Evolutionary conservation across 805 yeast species (phyloP), one percentile per base, ranked within the genome.

Genomic region (Pichia paraexigua): DNA sequence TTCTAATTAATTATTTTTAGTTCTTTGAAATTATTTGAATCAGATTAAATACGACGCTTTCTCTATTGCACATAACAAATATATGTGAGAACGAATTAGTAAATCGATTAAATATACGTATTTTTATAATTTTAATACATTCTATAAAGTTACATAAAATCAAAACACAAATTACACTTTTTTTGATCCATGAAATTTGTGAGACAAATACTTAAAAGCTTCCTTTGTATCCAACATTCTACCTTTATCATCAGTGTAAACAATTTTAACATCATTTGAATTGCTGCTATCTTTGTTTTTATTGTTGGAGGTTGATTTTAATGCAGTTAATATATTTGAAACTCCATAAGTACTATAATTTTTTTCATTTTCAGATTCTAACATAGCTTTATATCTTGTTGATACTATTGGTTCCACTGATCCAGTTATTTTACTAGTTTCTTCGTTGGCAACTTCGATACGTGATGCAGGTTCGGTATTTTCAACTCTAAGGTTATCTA

Each of bases 171-270:
- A 18, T 37, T 18, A 35, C 17, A 3, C 47, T 47, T 62, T 61
- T n/a, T 53, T 60, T 22, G 60, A 61, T 3, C 94, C 95, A 63
- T 88, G 96, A 64, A 87, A 88, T 56, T 81, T 79, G 55, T 85
- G 91, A 3, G 94, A 84, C 45, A 87, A 67, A 54, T 78, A 78
- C 67, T 86, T 87, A 71, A 78, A 88, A 1, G 96, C 96, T 53
- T 83, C 83, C 60, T 84, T 86, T 4, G 82, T 73, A 30, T 74
- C 68, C 27, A 89, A 65, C 21, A 71, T 70, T 32, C 77, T 70
- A 0, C 96, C 96, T 2, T 66, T 58, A 25, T 79, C 83, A 62
- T 87, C 95, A 20, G 71, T 74, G 64, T 87, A 85, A 25, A 72
- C 74, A 5, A 88, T 59, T 24, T 69, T 66, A n/a, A 82, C 75